phyloP scores from a whole-genome alignment of 1,284 basidiomycete genomes.

The Puccinia novopanici region DNA sequence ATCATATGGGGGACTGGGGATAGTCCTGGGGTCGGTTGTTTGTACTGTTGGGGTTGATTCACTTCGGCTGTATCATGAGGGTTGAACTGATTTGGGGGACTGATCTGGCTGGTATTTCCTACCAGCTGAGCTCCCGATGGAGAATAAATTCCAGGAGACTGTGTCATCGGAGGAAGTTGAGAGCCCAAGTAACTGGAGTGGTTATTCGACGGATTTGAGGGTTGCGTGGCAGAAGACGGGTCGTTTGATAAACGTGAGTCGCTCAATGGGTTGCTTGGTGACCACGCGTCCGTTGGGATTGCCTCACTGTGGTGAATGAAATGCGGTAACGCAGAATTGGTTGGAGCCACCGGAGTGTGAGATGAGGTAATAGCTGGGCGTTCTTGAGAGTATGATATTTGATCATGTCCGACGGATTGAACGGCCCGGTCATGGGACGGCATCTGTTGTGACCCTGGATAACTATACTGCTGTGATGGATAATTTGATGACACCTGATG shows the following conservation, averaged over 20 bases:
- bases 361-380: not conserved
- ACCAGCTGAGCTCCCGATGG: not conserved
- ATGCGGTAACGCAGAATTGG: not conserved
- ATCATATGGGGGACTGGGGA: slow-evolving; percentile 4
- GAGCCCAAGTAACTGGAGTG: not conserved
- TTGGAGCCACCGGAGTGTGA: not conserved
- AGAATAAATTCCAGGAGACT: not conserved
- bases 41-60: not conserved
- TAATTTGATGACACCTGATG: not conserved
- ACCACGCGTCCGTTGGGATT: not conserved
- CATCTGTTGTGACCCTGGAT: not conserved
- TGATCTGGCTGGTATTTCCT: not conserved
- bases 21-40: not conserved
- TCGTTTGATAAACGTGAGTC: not conserved
- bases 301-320: not conserved
- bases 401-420: not conserved
- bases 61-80: not conserved
- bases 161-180: not conserved
- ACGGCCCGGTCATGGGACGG: not conserved
- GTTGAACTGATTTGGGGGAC: not conserved
- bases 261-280: not conserved
- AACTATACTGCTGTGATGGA: not conserved
- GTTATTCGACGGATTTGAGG: not conserved
- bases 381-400: not conserved
- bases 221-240: not conserved